These are phyloP conservation scores for Entonaema liquescens DNA, from an alignment of 495 filamentous ascomycete species.

Conservation along the genomic window DNA sequence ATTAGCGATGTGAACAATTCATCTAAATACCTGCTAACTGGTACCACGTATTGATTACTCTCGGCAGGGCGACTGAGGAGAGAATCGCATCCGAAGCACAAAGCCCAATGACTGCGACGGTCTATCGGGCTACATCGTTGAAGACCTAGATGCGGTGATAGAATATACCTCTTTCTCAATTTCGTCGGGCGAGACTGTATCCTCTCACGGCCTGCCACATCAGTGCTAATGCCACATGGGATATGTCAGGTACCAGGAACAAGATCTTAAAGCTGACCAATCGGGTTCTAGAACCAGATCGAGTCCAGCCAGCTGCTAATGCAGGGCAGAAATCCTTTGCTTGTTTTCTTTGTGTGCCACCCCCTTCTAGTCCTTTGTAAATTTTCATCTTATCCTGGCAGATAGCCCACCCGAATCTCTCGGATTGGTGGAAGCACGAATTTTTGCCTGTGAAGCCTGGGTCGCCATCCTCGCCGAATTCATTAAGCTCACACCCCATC, in stretches of 20 bases:
- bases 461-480: not conserved
- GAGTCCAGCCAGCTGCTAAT: constrained; percentile 30
- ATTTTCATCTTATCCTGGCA: constrained; percentile 22
- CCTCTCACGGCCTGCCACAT: constrained; percentile 47
- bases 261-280: constrained; percentile 33
- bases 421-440: constrained; percentile 24
- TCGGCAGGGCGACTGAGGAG: constrained; percentile 17
- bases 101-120: constrained; percentile 8
- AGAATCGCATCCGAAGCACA: constrained; percentile 16
- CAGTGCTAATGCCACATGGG: constrained; percentile 39
- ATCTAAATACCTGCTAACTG: constrained; percentile 19
- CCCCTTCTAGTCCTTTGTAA: constrained; percentile 34
- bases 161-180: constrained; percentile 26
- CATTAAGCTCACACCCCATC: constrained; percentile 22
- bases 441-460: constrained; percentile 4
- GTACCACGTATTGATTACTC: constrained; percentile 37
- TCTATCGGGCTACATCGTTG: constrained; percentile 21
- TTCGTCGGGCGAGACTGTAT: constrained; percentile 24
- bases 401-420: constrained; percentile 12
- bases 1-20: constrained; percentile 24
- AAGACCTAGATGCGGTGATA: constrained; percentile 26
- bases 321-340: constrained; percentile 31
- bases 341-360: constrained; percentile 31
- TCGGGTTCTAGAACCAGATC: constrained; percentile 32
- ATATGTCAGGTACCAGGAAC: constrained; percentile 53